A percentile compares a stretch with the other conserved stretches of the same genome.
phyloP scores from a whole-genome alignment of 306 rosid species.

The Lagenaria siceraria region DNA sequence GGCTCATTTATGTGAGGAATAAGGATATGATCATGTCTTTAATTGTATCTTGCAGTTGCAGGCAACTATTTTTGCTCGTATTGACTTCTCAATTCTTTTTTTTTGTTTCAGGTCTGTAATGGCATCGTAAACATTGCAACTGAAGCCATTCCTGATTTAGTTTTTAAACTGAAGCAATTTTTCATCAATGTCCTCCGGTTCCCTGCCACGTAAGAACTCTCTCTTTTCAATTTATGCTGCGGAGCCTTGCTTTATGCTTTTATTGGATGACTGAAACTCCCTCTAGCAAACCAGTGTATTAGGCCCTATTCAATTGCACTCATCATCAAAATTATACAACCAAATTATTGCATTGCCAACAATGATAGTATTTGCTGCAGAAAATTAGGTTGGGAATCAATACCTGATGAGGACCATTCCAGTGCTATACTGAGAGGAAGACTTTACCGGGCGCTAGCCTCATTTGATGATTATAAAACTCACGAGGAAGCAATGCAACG shows the following conservation, averaged over 20 bases:
- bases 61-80: neutral
- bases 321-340: neutral
- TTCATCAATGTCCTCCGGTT: constrained; percentile 36
- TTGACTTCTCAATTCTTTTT: constrained; percentile 7
- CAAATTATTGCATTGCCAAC: neutral
- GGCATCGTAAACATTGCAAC: constrained; percentile 19
- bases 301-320: neutral
- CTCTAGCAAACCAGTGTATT: neutral
- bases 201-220: constrained; percentile 37
- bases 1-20: constrained; percentile 26
- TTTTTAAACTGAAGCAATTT: constrained; percentile 35
- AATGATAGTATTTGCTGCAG: constrained; percentile 20
- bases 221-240: neutral
- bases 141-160: constrained; percentile 41
- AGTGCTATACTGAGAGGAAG: constrained; percentile 30
- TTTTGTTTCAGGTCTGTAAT: constrained; percentile 29
- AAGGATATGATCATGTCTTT: neutral
- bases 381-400: constrained; percentile 45
- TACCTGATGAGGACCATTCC: constrained; percentile 36
- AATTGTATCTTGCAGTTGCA: neutral
- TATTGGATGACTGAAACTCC: neutral
- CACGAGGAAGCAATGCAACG: constrained; percentile 40
- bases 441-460: constrained; percentile 33
- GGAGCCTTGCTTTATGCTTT: neutral
- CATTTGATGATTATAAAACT: constrained; percentile 37